These are phyloP conservation scores for Wickerhamomyces queroliae DNA, from an alignment of 805 yeast species.

Conservation along the genomic window DNA sequence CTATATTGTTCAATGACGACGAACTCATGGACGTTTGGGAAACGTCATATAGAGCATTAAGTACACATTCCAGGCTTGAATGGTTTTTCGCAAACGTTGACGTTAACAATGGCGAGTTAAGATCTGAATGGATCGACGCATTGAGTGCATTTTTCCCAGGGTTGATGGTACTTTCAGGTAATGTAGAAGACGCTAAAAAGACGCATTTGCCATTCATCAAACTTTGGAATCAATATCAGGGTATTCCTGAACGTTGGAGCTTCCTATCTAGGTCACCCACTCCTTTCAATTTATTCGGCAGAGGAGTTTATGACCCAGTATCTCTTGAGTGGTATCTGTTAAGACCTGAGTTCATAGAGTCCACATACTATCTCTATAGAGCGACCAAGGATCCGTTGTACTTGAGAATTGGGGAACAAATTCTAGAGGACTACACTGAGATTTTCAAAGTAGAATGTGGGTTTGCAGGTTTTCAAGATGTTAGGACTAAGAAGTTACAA, in stretches of 20 bases:
- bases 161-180: constrained; percentile 72
- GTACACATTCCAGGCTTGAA: constrained; percentile 42
- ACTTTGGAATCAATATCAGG: constrained; percentile 74
- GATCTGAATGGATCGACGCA: constrained; percentile 75
- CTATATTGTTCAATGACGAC: constrained; percentile 65
- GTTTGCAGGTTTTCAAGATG: constrained; percentile 68
- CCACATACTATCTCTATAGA: constrained; percentile 74
- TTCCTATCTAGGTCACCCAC: constrained; percentile 14
- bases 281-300: constrained; percentile 3
- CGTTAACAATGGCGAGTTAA: constrained; percentile 40
- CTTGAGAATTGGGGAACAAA: constrained; percentile 64
- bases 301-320: constrained; percentile 29
- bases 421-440: constrained; percentile 48
- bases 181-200: constrained; percentile 55
- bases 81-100: constrained; percentile 57
- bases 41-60: constrained; percentile 51
- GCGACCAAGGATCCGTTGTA: constrained; percentile 87
- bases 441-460: constrained; percentile 67
- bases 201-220: constrained; percentile 62
- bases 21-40: constrained; percentile 51
- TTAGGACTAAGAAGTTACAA: constrained; percentile 54
- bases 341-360: constrained; percentile 88
- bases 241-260: constrained; percentile 88
- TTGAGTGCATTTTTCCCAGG: constrained; percentile 89
- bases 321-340: constrained; percentile 87